A percentile compares a stretch with the other conserved stretches of the same genome.
phyloP scores from a whole-genome alignment of 2,329 filamentous ascomycete species.

The Exophiala viscosa region DNA sequence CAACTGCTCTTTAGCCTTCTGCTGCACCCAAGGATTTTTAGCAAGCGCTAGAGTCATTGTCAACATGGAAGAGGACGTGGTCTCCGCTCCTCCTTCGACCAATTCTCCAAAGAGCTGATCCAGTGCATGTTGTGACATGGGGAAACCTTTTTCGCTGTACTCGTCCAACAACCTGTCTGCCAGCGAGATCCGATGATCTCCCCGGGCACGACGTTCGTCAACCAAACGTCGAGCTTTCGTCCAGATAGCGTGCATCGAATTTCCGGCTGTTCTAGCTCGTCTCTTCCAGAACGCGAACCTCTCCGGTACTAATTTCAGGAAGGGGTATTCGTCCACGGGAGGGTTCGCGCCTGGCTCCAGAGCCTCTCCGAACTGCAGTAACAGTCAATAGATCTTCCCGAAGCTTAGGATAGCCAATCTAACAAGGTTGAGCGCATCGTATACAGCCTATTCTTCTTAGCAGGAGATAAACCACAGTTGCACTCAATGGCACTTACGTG shows the following conservation, averaged over 20 bases:
- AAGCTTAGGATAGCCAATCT: too few species aligned
- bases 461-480: too few species aligned
- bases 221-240: constrained; percentile 35
- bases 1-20: background rate
- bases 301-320: constrained; percentile 20
- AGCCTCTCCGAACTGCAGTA: too few species aligned
- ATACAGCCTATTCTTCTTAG: too few species aligned
- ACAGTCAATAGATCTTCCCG: too few species aligned
- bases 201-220: constrained; percentile 30
- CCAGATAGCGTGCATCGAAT: constrained; percentile 42
- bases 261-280: constrained; percentile 35
- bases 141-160: background rate
- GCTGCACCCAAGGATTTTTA: background rate
- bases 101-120: constrained; percentile 10
- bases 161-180: constrained; percentile 41
- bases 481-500: constrained; percentile 2
- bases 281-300: constrained; percentile 35
- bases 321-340: constrained; percentile 23
- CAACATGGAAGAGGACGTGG: background rate
- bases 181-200: constrained; percentile 30
- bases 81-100: constrained; percentile 18
- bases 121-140: background rate
- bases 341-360: constrained; percentile 15
- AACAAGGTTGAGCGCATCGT: too few species aligned
- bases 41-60: background rate